phyloP scores from a whole-genome alignment of 2,329 filamentous ascomycete genomes.

The Claviceps sp. region DNA sequence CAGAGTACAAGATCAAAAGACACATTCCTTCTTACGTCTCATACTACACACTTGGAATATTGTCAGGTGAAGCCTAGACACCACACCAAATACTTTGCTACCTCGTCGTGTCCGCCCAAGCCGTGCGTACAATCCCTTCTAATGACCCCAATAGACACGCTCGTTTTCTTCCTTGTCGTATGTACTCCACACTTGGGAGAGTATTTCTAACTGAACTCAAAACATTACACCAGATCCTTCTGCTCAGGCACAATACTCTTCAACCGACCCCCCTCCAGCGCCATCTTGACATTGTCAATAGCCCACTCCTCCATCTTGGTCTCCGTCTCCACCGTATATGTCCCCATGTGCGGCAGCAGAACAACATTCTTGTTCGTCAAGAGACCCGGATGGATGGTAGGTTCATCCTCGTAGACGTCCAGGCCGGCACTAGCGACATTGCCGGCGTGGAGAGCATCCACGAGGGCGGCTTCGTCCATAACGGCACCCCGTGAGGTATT shows the following conservation, averaged over 20 bases:
- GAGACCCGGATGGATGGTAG: conserved; percentile 59
- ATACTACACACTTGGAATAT: no score
- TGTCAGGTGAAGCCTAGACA: no score
- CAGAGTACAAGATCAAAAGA: no score
- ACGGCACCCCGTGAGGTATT: conserved; percentile 76
- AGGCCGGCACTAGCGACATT: conserved; percentile 59
- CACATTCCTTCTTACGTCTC: no score
- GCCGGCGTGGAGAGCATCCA: conserved; percentile 55
- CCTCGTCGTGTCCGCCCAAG: no score
- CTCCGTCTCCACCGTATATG: conserved; percentile 57
- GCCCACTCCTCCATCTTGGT: conserved; percentile 63
- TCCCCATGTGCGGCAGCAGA: conserved; percentile 77
- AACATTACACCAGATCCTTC: conserved; percentile 15
- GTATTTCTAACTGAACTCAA: no score
- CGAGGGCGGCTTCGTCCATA: conserved; percentile 69
- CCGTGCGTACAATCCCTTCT: no score
- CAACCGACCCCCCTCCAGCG: conserved; percentile 47
- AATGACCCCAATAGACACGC: no score
- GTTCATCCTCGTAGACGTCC: conserved; percentile 76
- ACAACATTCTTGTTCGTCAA: conserved; percentile 57
- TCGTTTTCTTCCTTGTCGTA: no score
- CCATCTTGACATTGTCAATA: conserved; percentile 54
- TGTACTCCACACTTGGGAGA: no score
- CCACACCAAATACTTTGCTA: no score
- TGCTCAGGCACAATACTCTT: conserved; percentile 65